Evolutionary conservation across 768 basidiomycete species (phyloP), one percentile per base, ranked within the genome.

Genomic region (Lactarius sanguifluus): DNA sequence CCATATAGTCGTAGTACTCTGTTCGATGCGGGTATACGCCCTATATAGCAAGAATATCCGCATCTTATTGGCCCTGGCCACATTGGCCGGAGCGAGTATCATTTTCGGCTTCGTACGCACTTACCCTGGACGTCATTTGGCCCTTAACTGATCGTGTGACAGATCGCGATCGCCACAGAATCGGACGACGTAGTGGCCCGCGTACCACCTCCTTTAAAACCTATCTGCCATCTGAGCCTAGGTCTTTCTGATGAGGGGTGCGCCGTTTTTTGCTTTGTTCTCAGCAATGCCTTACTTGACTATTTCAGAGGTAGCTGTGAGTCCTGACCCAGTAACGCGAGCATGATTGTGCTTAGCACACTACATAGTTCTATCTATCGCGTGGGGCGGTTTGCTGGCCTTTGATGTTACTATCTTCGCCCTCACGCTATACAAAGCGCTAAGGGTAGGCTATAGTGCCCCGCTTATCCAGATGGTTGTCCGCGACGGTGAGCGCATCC

Each of bases 21-120:
- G 47, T 52, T n/a, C 60, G 9, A 38, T 61, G 50, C 60, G 60
- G 13, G 60, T 61, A 6, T 61, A 38, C 15, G 60, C 60, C 25
- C 23, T 61, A n/a, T 61, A 61, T 40, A 61, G 25, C 50, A 61
- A 38, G 50, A 61, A 61, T 8, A 25, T 25, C 15, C 20, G n/a
- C 5, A 28, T 61, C 2, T 20, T 61, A 3, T 32, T 18, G 47
- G 47, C 12, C n/a, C 25, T 61, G 34, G 34, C 15, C 2, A 2
- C 36, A 1, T 8, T 61, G 15, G 36, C 43, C 5, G 9, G 6
- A 1, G 34, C 60, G 10, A 52, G 32, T 47, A 4, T 52, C 15
- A 18, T 25, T 18, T 23, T 52, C 15, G 60, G 47, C 32, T 52
- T 13, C 9, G 60, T 61, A 52, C 2, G 60, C 4, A 61, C 23